These are phyloP conservation scores for Kappamyces sp. DNA, from an alignment of 192 early-diverging fungal species.

Conservation along the genomic window DNA sequence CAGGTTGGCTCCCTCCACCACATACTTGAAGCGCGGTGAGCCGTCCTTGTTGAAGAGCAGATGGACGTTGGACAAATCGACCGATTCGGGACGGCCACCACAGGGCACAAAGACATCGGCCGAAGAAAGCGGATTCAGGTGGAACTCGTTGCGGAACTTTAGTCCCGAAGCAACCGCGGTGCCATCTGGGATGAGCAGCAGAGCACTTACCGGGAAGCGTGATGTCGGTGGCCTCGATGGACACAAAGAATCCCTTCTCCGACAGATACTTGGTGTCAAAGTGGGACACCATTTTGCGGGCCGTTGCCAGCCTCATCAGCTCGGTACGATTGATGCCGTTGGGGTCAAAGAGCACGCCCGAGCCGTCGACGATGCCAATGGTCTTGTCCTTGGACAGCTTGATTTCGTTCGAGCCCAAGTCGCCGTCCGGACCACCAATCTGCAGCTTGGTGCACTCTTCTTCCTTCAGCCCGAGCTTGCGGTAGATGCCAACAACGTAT, in stretches of 20 bases:
- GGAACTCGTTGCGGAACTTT: conserved; percentile 96
- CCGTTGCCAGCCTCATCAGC: conserved; percentile 75
- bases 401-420: conserved; percentile 98
- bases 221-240: conserved; percentile 88
- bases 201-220: conserved; percentile 56
- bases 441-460: conserved; percentile 82
- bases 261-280: conserved; percentile 81
- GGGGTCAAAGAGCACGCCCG: conserved; percentile 90
- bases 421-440: conserved; percentile 97
- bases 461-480: conserved; percentile 66
- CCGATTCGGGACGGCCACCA: conserved; percentile 95
- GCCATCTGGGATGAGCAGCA: conserved; percentile 47
- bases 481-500: conserved; percentile 95
- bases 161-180: conserved; percentile 81
- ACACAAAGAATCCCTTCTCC: conserved; percentile 85
- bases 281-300: conserved; percentile 80
- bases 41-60: conserved; percentile 73
- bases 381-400: conserved; percentile 97
- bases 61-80: conserved; percentile 87
- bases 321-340: conserved; percentile 87
- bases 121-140: conserved; percentile 70
- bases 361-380: conserved; percentile 93
- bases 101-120: conserved; percentile 97
- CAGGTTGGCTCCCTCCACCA: conserved; percentile 98
- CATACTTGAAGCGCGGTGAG: conserved; percentile 92